Percentiles rank a stretch among this genome's conserved stretches.
phyloP scores from a whole-genome alignment of 148 eudicot species.

The Chenopodium quinoa region DNA sequence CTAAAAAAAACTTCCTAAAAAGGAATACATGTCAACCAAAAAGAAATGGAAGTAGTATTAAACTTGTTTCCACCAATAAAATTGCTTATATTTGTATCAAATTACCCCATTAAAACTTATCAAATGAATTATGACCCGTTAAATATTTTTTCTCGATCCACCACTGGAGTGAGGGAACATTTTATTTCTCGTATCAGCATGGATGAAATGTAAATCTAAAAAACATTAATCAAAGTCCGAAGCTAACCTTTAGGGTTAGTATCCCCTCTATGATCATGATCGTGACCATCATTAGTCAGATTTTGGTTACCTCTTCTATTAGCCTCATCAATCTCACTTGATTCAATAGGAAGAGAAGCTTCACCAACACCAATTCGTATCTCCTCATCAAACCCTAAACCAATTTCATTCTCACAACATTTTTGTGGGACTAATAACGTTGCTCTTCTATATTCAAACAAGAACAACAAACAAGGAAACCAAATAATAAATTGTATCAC shows the following conservation, averaged over 20 bases:
- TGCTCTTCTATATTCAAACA: conserved; percentile 80
- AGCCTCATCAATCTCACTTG: conserved; percentile 19
- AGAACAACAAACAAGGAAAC: conserved; percentile 71
- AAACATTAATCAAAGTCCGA: background rate
- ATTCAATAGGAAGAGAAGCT: conserved; percentile 2
- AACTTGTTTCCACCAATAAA: too few species aligned
- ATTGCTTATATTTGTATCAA: too few species aligned
- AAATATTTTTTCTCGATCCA: too few species aligned
- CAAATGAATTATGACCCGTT: too few species aligned
- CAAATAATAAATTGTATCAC: conserved; percentile 73
- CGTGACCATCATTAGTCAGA: conserved; percentile 21
- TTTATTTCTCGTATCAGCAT: too few species aligned
- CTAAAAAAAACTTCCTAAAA: too few species aligned
- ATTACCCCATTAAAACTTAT: too few species aligned
- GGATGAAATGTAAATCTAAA: too few species aligned
- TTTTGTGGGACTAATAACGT: conserved; percentile 43
- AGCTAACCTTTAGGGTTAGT: background rate
- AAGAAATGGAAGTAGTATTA: too few species aligned
- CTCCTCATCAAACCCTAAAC: conserved; percentile 40
- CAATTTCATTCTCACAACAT: conserved; percentile 49
- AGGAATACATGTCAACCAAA: too few species aligned
- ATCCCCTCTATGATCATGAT: background rate
- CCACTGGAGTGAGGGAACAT: too few species aligned
- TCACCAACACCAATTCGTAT: conserved; percentile 51
- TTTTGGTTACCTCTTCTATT: conserved; percentile 34